Base-by-base conservation (phyloP, 768 basidiomycete species). In the Termitomyces sp. region DNA sequence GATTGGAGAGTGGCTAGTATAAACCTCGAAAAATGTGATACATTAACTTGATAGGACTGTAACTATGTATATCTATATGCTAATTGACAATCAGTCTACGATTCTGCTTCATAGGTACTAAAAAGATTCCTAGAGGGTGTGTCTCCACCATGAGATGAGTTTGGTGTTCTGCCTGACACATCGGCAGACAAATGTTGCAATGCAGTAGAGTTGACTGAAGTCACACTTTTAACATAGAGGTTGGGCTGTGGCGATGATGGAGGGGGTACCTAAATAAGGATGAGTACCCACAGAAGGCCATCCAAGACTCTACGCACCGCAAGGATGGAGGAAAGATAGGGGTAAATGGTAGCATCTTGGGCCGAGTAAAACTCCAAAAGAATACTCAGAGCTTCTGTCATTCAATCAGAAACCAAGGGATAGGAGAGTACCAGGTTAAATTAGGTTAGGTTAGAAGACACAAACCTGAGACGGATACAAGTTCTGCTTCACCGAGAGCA, bases 351-450 rank as follows among this genome's bases (percentile, higher is more conserved):
- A 13, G 74, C 66, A 62, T 88, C 86, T 67, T 89, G 89, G 0
- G 81, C 81, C 16, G 75, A 73, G 69, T 91, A 92, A 67, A 89
- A 91, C 67, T 91, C 88, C 0, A 91, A 74, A 35, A 92, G 73
- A 43, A 91, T 84, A 55, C 76, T 72, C 55, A 91, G 70, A 4
- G 83, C 81, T 61, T 88, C 90, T 92, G 62, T 20, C 26, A 61
- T 33, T 23, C n/a, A 26, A n/a, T 59, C 32, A 61, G 57, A 49
- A 48, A 59, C 13, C 23, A 49, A 28, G 41, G 53, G 33, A 55
- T 38, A 16, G 33, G 35, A 58, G 50, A 30, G 7, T 56, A 76
- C 23, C 12, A 1, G 9, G 20, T 23, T 1, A 23, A 2, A 2
- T 23, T 23, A 23, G 23, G 1, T 23, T 23, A 23, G 23, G 23